Evolutionary conservation across 345 rosid genomes (phyloP).

Genomic region (Salix udensis): DNA sequence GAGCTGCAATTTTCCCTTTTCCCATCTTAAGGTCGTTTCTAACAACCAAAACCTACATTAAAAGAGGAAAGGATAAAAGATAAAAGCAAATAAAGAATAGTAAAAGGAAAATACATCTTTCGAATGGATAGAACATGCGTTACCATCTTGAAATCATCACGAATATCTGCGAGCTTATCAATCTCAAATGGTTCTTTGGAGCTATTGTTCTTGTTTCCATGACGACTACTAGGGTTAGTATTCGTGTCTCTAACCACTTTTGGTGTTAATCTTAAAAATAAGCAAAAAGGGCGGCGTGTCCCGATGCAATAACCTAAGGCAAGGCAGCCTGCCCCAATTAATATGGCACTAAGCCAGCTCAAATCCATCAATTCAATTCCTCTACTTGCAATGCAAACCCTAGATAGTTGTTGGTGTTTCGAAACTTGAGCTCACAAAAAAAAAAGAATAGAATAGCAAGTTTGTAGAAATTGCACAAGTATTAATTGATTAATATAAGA

Average conservation of each 20-base stretch:
- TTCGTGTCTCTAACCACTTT: conserved; percentile 21
- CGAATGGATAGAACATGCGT: neutral
- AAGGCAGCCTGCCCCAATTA: conserved; percentile 77
- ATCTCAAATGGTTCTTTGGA: conserved; percentile 61
- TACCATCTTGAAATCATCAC: conserved; percentile 92
- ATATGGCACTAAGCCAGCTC: conserved; percentile 71
- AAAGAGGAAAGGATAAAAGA: neutral
- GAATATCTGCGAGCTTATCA: conserved; percentile 80
- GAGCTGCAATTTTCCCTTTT: conserved; percentile 98
- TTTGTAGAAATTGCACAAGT: too few relatives aligned
- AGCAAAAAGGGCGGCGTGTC: conserved; percentile 36
- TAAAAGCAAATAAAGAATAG: neutral
- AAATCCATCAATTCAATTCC: conserved; percentile 47
- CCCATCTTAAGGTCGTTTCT: conserved; percentile 99
- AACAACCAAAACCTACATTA: conserved; percentile 78
- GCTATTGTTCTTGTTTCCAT: conserved; percentile 27
- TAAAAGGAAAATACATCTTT: neutral
- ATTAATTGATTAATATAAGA: too few relatives aligned
- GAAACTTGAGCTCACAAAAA: neutral
- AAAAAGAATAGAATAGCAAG: neutral
- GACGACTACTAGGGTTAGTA: conserved; percentile 14
- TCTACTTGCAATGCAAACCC: conserved; percentile 1
- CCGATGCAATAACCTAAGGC: conserved; percentile 86
- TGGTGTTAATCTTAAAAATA: conserved; percentile 33
- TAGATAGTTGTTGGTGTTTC: neutral